phyloP scores from a whole-genome alignment of 176 grass and related monocot genomes.

The Carex kokanica region DNA sequence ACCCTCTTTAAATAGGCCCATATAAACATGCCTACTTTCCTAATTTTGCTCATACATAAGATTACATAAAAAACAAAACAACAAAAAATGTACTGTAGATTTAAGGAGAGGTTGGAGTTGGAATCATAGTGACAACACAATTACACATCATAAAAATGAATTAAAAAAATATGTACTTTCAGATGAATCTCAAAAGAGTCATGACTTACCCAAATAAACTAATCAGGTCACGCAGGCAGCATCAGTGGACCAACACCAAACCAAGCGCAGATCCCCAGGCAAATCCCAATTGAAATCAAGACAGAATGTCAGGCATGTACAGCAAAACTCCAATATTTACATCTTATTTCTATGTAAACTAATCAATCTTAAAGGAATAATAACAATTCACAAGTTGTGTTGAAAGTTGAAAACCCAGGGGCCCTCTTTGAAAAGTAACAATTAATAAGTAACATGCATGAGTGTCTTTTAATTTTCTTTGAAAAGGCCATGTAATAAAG shows the following conservation, averaged over 20 bases:
- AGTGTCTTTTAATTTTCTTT: background rate
- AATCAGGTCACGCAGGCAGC: conserved; percentile 23
- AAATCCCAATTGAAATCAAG: conserved; percentile 27
- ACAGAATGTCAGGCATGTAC: conserved; percentile 40
- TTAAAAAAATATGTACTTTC: background rate
- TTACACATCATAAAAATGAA: background rate
- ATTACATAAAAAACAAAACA: background rate
- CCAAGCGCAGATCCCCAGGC: conserved; percentile 35
- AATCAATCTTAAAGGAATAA: background rate
- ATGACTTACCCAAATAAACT: conserved; percentile 51
- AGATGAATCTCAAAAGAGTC: background rate
- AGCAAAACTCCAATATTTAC: conserved; percentile 15
- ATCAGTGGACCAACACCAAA: conserved; percentile 29
- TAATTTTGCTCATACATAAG: background rate
- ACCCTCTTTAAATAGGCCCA: background rate
- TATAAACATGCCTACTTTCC: background rate
- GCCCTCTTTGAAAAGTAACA: conserved; percentile 1
- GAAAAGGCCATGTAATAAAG: background rate
- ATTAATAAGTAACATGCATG: conserved; percentile 7
- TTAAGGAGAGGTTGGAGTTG: background rate
- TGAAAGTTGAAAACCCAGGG: background rate
- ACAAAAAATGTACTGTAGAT: conserved; percentile 6
- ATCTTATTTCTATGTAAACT: background rate
- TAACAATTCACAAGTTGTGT: conserved; percentile 1
- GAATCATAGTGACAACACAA: background rate